These are phyloP conservation scores for Aegilops longissima DNA, from an alignment of 176 grass and related monocot genomes.

Conservation along the genomic window DNA sequence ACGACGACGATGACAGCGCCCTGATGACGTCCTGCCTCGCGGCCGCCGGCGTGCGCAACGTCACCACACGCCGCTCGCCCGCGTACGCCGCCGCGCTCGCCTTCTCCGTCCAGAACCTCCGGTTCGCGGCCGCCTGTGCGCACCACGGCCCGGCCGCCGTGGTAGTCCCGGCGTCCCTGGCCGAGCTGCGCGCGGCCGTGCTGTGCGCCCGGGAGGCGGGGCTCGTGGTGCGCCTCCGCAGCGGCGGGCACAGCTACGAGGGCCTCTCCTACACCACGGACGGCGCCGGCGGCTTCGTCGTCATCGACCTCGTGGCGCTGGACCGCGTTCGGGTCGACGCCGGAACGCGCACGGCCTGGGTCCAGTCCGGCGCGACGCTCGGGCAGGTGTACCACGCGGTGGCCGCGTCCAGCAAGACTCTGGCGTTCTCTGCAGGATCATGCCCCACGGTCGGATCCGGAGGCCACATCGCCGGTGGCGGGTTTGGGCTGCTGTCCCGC, in stretches of 20 bases:
- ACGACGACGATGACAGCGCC: not conserved
- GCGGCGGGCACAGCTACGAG: slow-evolving; percentile 94
- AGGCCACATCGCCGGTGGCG: slow-evolving; percentile 73
- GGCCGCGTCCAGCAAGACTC: slow-evolving; percentile 7
- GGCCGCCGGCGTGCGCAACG: slow-evolving; percentile 55
- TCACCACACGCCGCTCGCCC: slow-evolving; percentile 19
- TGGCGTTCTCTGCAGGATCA: slow-evolving; percentile 66
- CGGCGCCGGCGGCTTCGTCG: slow-evolving; percentile 24
- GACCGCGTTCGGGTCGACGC: slow-evolving; percentile 47
- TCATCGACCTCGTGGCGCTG: slow-evolving; percentile 63
- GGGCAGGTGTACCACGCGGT: slow-evolving; percentile 72
- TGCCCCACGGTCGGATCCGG: slow-evolving; percentile 73
- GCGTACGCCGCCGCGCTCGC: slow-evolving; percentile 40
- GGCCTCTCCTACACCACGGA: slow-evolving; percentile 65
- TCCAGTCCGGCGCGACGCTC: slow-evolving; percentile 62
- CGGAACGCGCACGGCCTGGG: slow-evolving; percentile 42
- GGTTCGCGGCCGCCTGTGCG: slow-evolving; percentile 37
- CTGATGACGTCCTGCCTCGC: slow-evolving; percentile 47
- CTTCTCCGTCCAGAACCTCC: slow-evolving; percentile 73
- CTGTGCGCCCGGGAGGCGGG: slow-evolving; percentile 43
- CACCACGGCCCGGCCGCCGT: slow-evolving; percentile 37
- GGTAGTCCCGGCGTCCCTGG: slow-evolving; percentile 40
- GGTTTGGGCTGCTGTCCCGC: slow-evolving; percentile 75
- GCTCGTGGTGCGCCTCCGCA: slow-evolving; percentile 51
- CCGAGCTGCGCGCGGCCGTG: slow-evolving; percentile 38